phyloP scores from a whole-genome alignment of 2,329 filamentous ascomycete species.

The Fusarium sp. region DNA sequence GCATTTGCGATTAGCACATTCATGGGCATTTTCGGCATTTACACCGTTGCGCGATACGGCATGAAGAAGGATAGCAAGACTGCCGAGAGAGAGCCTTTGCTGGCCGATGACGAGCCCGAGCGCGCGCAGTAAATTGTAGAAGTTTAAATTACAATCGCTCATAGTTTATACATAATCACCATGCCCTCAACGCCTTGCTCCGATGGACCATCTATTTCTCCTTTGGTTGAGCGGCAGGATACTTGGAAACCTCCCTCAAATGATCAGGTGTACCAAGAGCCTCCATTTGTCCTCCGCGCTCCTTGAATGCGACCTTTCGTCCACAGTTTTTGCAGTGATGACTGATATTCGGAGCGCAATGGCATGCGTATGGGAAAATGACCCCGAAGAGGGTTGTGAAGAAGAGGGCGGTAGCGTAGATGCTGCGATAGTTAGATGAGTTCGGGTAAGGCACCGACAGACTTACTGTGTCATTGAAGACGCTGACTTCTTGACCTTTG shows the following conservation, averaged over 20 bases:
- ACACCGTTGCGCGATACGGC: constrained; percentile 77
- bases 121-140: constrained; percentile 13
- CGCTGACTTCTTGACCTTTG: constrained; percentile 41
- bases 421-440: constrained; percentile 12
- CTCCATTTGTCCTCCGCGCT: constrained; percentile 35
- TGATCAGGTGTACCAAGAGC: constrained; percentile 49
- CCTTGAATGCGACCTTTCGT: constrained; percentile 45
- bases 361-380: constrained; percentile 42
- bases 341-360: constrained; percentile 45
- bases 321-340: constrained; percentile 48
- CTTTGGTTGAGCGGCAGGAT: constrained; percentile 25
- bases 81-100: constrained; percentile 45
- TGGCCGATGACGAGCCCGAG: constrained; percentile 25
- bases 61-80: constrained; percentile 38
- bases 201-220: constrained; percentile 4
- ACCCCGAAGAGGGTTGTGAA: constrained; percentile 46
- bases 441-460: too few relatives aligned
- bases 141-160: constrained; percentile 3
- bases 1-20: constrained; percentile 82
- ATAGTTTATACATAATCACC: neutral
- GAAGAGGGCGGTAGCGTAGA: constrained; percentile 41
- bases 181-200: constrained; percentile 17
- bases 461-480: constrained; percentile 49
- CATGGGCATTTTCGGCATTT: constrained; percentile 77
- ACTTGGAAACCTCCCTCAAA: constrained; percentile 46